Base-by-base conservation (phyloP, 2,329 filamentous ascomycete species). In the Cordyceps javanica region DNA sequence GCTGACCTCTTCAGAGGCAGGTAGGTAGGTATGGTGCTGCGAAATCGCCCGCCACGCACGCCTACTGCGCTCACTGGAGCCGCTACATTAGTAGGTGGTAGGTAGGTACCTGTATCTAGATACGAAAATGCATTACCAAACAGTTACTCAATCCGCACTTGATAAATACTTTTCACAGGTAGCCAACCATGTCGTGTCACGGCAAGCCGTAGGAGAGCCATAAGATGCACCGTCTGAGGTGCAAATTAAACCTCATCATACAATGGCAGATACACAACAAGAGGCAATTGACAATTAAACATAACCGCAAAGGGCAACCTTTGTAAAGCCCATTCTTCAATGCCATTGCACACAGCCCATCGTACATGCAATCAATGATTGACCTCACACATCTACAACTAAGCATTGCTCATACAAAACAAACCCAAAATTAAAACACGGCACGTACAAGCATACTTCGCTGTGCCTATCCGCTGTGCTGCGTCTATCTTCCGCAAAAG, bases 391-490 rank as follows among this genome's bases (percentile, higher is more conserved):
- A 13, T 46, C 52, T 36, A 38, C 52, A 36, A 55, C 41, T n/a
- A 44, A 46, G 41, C 23, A 49, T 49, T 56, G 44, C 41, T 56
- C 34, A 49, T 41, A 42, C 42, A 30, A 56, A 49, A 50, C 55
- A 56, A 44, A 42, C 55, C 36, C 34, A 49, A 56, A 49, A 49
- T 44, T 44, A 42, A 45, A 55, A 42, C n/a, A 21, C 28, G 55
- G 23, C 55, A 57, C 26, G 36, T 56, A 32, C 32, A 41, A 56
- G 23, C 23, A 39, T 49, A 23, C 2, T 10, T 28, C 54, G 45
- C 45, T 57, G 45, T 50, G 55, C 36, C 42, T 34, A 46, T 55
- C 30, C 45, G 54, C 54, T 57, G 54, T 57, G 45, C 46, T 36
- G 19, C 26, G 36, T 57, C 34, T 36, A 50, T 51, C 34, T 34